Evolutionary conservation across 2,329 filamentous ascomycete genomes (phyloP), one percentile per base, ranked within the genome.

Genomic region (Aspergillus tamarii): DNA sequence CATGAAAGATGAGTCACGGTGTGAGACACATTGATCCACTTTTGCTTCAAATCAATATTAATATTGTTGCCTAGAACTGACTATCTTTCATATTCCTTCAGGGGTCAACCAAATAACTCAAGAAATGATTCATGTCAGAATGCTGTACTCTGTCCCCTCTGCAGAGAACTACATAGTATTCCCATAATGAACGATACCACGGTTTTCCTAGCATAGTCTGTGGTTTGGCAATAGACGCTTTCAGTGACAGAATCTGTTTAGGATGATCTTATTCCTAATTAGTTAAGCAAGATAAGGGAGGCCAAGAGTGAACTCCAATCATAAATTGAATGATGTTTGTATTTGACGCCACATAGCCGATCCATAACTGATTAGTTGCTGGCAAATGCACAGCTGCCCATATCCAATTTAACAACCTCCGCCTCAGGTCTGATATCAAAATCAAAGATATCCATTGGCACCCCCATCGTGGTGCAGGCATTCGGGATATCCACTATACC

Each of bases 391-490:
- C 92, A 95, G 46, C 75, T 81, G 1, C 90, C 91, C 85, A 93
- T 85, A 74, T 93, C 88, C 62, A 83, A 77, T 81, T 88, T 87
- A 73, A 86, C 81, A 3, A 85, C 86, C 8, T 84, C 83, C 6
- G 82, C 83, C 61, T 84, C 84, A 0, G 93, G 92, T 54, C 88
- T 87, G 69, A 97, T 94, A 75, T 97, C 93, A 78, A 97, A 96
- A 73, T 95, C 92, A 72, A 97, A 97, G 59, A 97, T 96, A 79
- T 97, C 94, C 84, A 96, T 92, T 1, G 94, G 94, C 60, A 97
- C 75, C 0, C 93, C 93, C 64, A 97, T 82, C 0, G 94, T 97
- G 4, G 93, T 96, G 74, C 94, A 97, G 0, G 91, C 92, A 74
- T 97, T 96, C 0, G 93, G 93, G 56, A 96, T 92, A 77, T 96